Base-by-base conservation (phyloP, 148 eudicot species). In the Limonium bicolor region DNA sequence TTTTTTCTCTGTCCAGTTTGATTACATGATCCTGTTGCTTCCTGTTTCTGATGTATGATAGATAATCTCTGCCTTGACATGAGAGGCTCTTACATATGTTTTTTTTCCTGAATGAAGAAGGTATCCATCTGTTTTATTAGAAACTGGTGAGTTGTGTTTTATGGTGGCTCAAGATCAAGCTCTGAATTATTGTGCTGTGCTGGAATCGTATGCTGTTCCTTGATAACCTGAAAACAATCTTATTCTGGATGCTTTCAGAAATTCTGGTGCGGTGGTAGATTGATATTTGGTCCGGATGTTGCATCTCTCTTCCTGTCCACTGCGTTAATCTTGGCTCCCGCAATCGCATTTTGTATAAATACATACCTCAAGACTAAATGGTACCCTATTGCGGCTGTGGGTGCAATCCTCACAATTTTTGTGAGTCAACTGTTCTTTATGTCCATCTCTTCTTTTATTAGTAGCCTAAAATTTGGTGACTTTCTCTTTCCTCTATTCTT, bases 281-380 rank as follows among this genome's bases (percentile, higher is more conserved):
- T 85, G 48, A 54, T 85, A 51, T 85, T 85, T 58, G 95, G 92
- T 53, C 95, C 95, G 1, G 92, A 85, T 56, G 86, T 60, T 29
- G 63, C 58, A 46, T 77, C 95, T 28, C 58, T 85, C 50, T 58
- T 69, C 34, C 22, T 85, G 27, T 63, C 95, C 13, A 65, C 70
- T 19, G 19, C 72, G 49, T 67, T 85, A 40, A 71, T 85, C 54
- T 77, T 58, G 4, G 82, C 59, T 23, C 95, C 95, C 21, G 80
- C 80, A n/a, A 3, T 74, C 50, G 54, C 70, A 23, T 85, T 85
- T 46, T 77, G 77, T 51, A 31, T 67, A 42, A 77, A 77, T 59
- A 47, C 63, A 20, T 72, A 42, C 21, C 18, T 40, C 27, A 64
- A 72, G 60, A 55, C 55, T 19, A 58, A 27, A 16, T 71, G 88